Evolutionary conservation across 768 basidiomycete species (phyloP).

Genomic region (Ramaria rubella): DNA sequence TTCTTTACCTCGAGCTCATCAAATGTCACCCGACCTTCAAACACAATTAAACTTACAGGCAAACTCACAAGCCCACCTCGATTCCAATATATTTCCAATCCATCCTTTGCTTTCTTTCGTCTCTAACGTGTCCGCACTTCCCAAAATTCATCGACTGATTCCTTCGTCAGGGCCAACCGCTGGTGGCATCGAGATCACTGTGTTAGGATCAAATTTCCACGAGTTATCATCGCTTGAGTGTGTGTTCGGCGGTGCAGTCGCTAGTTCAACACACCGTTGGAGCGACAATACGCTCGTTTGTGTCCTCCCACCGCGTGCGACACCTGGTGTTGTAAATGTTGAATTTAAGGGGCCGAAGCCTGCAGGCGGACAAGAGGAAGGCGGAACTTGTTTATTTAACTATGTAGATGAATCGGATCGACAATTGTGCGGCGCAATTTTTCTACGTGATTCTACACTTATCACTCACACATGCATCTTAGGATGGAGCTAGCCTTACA

Average conservation of each 20-base stretch:
- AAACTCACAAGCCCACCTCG: slow-evolving; percentile 2
- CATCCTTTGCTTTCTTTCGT: background rate
- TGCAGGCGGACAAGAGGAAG: slow-evolving; percentile 42
- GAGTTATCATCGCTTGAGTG: slow-evolving; percentile 64
- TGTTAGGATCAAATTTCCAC: slow-evolving; percentile 89
- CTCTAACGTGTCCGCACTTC: slow-evolving; percentile 26
- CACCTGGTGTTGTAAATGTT: slow-evolving; percentile 83
- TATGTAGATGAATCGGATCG: slow-evolving; percentile 89
- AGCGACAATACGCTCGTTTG: slow-evolving; percentile 92
- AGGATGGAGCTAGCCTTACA: slow-evolving; percentile 96
- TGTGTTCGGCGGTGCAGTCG: slow-evolving; percentile 76
- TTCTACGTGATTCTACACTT: slow-evolving; percentile 11
- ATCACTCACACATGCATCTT: slow-evolving; percentile 12
- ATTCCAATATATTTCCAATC: slow-evolving; percentile 6
- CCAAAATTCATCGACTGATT: slow-evolving; percentile 80
- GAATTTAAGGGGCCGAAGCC: slow-evolving; percentile 76
- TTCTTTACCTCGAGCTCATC: slow-evolving; percentile 10
- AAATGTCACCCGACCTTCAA: slow-evolving; percentile 42
- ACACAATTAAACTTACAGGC: slow-evolving; percentile 15
- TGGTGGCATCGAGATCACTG: slow-evolving; percentile 91
- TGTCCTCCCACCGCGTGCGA: slow-evolving; percentile 73
- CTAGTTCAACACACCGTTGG: slow-evolving; percentile 85
- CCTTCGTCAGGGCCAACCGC: slow-evolving; percentile 80
- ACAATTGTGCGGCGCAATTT: slow-evolving; percentile 72
- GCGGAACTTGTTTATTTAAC: slow-evolving; percentile 66